Evolutionary conservation across 2,329 filamentous ascomycete genomes (phyloP).

Genomic region (Fusarium agapanthi): DNA sequence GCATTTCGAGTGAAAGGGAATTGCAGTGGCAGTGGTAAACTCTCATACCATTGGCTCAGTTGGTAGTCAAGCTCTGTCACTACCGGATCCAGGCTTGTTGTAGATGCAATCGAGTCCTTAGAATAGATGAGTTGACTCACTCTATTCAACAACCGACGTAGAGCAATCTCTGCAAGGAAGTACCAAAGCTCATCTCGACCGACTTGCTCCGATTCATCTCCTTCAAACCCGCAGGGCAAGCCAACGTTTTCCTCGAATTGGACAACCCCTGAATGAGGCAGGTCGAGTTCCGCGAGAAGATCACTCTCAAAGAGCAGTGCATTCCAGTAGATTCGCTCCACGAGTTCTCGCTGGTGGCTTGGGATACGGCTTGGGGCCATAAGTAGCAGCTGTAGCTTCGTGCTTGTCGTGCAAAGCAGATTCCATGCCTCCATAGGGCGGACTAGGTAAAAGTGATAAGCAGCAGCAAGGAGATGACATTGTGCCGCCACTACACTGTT

Average conservation of each 20-base stretch:
- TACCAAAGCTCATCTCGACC: slow-evolving; percentile 86
- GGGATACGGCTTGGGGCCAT: slow-evolving; percentile 78
- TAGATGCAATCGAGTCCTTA: slow-evolving; percentile 75
- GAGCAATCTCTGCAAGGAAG: slow-evolving; percentile 82
- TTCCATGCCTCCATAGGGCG: slow-evolving; percentile 86
- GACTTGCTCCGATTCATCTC: slow-evolving; percentile 69
- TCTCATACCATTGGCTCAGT: slow-evolving; percentile 85
- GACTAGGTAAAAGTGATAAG: slow-evolving; percentile 84
- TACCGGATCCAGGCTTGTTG: slow-evolving; percentile 77
- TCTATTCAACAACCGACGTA: slow-evolving; percentile 78
- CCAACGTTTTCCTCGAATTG: slow-evolving; percentile 84
- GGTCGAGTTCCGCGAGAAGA: slow-evolving; percentile 78
- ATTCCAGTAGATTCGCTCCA: slow-evolving; percentile 86
- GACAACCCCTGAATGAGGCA: slow-evolving; percentile 84
- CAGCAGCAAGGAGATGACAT: slow-evolving; percentile 81
- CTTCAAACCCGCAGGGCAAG: slow-evolving; percentile 79
- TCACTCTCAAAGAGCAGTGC: slow-evolving; percentile 83
- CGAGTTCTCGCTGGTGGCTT: slow-evolving; percentile 74
- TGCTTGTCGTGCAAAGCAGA: slow-evolving; percentile 79
- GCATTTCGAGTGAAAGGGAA: slow-evolving; percentile 77
- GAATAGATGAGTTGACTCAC: slow-evolving; percentile 84
- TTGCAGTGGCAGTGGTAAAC: slow-evolving; percentile 76
- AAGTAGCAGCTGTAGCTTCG: slow-evolving; percentile 81
- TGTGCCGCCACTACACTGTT: slow-evolving; percentile 82
- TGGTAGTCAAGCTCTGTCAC: slow-evolving; percentile 85